Conservation (phyloP, 1,139 yeast species). For the Magnusiomyces suaveolens region DNA sequence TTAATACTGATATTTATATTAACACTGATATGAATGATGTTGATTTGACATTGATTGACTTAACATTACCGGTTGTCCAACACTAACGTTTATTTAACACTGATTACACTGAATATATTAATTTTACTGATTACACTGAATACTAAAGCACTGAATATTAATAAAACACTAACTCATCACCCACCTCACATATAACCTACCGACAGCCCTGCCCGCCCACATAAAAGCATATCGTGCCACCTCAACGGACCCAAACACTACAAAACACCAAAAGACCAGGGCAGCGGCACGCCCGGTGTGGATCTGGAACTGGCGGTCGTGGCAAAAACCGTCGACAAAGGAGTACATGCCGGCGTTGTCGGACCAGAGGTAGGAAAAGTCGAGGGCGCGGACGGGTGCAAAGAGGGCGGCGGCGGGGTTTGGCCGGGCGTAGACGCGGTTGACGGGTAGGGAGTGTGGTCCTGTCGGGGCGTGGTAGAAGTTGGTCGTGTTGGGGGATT, state of each 20-base stretch:
- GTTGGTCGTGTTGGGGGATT: slow-evolving; percentile 9
- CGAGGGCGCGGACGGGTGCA: slow-evolving; percentile 19
- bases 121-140: too few relatives aligned
- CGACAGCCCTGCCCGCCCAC: not conserved
- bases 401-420: slow-evolving; percentile 13
- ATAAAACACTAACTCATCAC: too few relatives aligned
- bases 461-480: slow-evolving; percentile 21
- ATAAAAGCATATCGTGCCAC: not conserved
- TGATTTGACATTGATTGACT: too few relatives aligned
- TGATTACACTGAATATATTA: too few relatives aligned
- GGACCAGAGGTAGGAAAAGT: slow-evolving; percentile 21
- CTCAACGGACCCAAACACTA: slow-evolving; percentile 9
- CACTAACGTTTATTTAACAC: too few relatives aligned
- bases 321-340: slow-evolving; percentile 23
- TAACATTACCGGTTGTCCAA: too few relatives aligned
- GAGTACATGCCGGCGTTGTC: slow-evolving; percentile 23
- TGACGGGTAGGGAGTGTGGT: slow-evolving; percentile 16
- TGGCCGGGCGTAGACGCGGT: slow-evolving; percentile 16
- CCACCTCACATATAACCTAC: too few relatives aligned
- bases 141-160: too few relatives aligned
- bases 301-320: slow-evolving; percentile 16
- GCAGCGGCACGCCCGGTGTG: slow-evolving; percentile 11
- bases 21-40: too few relatives aligned
- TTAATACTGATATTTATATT: too few relatives aligned
- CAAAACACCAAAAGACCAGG: slow-evolving; percentile 9